Evolutionary conservation across 768 basidiomycete species (phyloP), one percentile per base, ranked within the genome.

Genomic region (Kwoniella dejecticola): DNA sequence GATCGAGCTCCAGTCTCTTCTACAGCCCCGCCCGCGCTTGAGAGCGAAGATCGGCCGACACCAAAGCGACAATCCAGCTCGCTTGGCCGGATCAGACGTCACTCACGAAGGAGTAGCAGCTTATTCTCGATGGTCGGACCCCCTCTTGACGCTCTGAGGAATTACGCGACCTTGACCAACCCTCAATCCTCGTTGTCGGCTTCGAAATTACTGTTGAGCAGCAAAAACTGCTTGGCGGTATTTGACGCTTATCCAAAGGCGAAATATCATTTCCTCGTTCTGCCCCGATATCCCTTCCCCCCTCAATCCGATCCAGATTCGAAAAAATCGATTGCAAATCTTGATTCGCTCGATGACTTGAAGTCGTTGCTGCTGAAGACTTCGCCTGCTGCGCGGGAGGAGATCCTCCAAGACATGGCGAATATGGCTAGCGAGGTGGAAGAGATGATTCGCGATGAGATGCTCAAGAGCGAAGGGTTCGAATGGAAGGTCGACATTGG

Each of bases 201-300:
- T 4, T 52, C 60, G 8, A 52, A 52, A 15, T 60, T 70, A n/a
- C 69, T 74, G 45, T n/a, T 61, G n/a, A 52, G 63, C 24, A 63
- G 36, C 19, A 57, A 57, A 23, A 52, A 52, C 24, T 65, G 69
- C 2, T 40, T 78, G 4, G 73, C 72, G 19, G 64, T 78, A 12
- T 76, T 75, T 52, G 77, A 78, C 52, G 60, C 66, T n/a, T 78
- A 67, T 50, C 77, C 77, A 2, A 78, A 78, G 57, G 86, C 89
- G 4, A 87, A 86, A 57, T 94, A 91, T 76, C 93, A 96, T 79
- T 89, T 92, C 72, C 83, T 96, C 44, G 78, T 95, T 57, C 82
- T 95, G n/a, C 93, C 93, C 15, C 79, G 83, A 40, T 84, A 86
- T 29, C 69, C 70, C 63, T 82, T 57, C 52, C 77, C 72, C 2